These are phyloP conservation scores for Metschnikowia similis DNA, from an alignment of 805 yeast genomes.

Conservation along the genomic window DNA sequence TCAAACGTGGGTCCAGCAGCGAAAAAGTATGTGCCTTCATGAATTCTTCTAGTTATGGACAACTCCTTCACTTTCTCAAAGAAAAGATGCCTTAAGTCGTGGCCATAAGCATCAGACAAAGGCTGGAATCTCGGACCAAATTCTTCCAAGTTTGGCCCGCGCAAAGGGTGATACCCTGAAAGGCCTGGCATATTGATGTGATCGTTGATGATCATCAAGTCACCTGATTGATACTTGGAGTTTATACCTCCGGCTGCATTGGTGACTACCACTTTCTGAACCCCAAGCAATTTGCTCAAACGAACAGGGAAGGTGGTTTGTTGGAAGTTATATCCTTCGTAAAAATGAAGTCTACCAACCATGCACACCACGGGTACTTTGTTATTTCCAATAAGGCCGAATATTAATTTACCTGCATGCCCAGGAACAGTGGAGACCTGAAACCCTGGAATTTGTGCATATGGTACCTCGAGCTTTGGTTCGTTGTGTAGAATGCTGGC, in stretches of 20 bases:
- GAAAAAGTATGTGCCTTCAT: conserved; percentile 83
- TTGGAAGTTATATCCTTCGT: conserved; percentile 84
- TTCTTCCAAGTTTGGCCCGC: conserved; percentile 77
- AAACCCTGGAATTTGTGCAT: conserved; percentile 75
- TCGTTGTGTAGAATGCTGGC: conserved; percentile 47
- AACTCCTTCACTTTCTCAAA: conserved; percentile 47
- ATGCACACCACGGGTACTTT: conserved; percentile 81
- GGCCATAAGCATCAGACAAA: conserved; percentile 84
- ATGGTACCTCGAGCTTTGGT: conserved; percentile 51
- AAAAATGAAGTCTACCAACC: conserved; percentile 90
- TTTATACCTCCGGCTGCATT: conserved; percentile 95
- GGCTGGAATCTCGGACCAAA: conserved; percentile 89
- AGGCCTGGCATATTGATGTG: conserved; percentile 91
- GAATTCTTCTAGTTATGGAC: conserved; percentile 54
- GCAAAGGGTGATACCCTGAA: conserved; percentile 80
- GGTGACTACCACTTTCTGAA: conserved; percentile 68
- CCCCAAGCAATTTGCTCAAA: conserved; percentile 61
- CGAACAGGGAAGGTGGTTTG: conserved; percentile 86
- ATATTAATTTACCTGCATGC: conserved; percentile 76
- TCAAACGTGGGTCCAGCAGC: conserved; percentile 95
- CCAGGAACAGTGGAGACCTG: conserved; percentile 82
- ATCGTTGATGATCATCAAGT: conserved; percentile 84
- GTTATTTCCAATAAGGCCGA: conserved; percentile 68
- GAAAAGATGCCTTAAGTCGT: conserved; percentile 60
- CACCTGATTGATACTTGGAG: conserved; percentile 67